These are phyloP conservation scores for Dissophora ornata DNA, from an alignment of 192 early-diverging fungal species.

Conservation along the genomic window DNA sequence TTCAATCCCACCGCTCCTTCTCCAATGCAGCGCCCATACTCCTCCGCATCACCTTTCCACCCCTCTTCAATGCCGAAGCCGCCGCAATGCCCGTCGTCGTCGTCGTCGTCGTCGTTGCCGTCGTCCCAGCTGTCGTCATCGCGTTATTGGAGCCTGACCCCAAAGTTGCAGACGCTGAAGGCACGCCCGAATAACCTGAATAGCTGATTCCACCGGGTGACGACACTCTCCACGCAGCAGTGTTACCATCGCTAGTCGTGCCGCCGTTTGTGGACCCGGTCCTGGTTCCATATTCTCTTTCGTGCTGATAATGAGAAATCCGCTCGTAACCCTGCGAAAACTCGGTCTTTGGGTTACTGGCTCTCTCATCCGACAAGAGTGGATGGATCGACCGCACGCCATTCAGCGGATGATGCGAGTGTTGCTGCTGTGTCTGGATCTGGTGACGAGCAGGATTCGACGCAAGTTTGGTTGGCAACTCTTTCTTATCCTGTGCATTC, in stretches of 20 bases:
- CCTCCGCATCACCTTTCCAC: conserved; percentile 31
- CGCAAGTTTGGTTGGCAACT: neutral
- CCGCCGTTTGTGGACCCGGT: neutral
- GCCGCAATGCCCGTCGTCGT: neutral
- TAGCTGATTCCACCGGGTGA: conserved; percentile 1
- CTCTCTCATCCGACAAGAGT: neutral
- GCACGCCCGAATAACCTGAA: neutral
- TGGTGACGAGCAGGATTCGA: neutral
- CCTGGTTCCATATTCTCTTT: too few species aligned
- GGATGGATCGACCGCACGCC: conserved; percentile 25
- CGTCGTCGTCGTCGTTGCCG: neutral
- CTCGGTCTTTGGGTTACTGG: neutral
- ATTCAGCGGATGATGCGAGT: neutral
- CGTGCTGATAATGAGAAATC: neutral
- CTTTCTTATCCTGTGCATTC: too few species aligned
- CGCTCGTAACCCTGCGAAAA: conserved; percentile 9
- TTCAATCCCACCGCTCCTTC: conserved; percentile 30
- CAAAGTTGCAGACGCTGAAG: too few species aligned
- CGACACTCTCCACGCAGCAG: conserved; percentile 11
- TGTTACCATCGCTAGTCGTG: neutral
- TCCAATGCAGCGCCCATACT: conserved; percentile 28
- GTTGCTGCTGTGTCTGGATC: conserved; percentile 11
- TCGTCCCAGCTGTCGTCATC: too few species aligned
- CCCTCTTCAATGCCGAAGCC: conserved; percentile 20
- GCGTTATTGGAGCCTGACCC: too few species aligned